These are phyloP conservation scores for Kluyveromyces marxianus DNA, from an alignment of 1,139 yeast species.

Conservation along the genomic window DNA sequence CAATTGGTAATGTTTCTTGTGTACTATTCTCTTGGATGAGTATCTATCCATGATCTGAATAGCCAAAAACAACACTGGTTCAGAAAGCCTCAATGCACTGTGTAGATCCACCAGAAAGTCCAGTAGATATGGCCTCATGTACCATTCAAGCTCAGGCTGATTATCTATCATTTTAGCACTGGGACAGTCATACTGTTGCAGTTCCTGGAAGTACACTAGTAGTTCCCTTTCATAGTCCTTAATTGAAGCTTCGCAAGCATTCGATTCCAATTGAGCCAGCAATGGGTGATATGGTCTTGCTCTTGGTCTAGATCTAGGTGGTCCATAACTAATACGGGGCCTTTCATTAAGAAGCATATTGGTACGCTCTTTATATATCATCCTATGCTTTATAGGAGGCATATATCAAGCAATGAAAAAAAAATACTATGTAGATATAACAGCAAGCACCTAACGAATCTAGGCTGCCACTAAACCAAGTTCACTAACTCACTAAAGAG, in stretches of 20 bases:
- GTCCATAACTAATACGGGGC: neutral
- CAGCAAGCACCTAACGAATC: too few relatives aligned
- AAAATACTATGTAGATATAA: too few relatives aligned
- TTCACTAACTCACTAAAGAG: too few relatives aligned
- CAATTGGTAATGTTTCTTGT: constrained; percentile 83
- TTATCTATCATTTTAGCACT: constrained; percentile 57
- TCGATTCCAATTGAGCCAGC: constrained; percentile 11
- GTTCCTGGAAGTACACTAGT: constrained; percentile 10
- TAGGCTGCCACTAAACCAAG: too few relatives aligned
- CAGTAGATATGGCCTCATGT: constrained; percentile 80
- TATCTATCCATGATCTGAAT: constrained; percentile 82
- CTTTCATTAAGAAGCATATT: neutral
- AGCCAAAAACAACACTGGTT: constrained; percentile 72
- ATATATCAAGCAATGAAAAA: too few relatives aligned
- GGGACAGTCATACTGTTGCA: constrained; percentile 10
- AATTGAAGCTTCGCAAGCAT: constrained; percentile 11
- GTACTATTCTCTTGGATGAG: constrained; percentile 85
- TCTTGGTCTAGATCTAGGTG: constrained; percentile 1
- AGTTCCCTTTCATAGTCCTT: constrained; percentile 15
- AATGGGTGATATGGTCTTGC: constrained; percentile 10
- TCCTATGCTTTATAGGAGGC: too few relatives aligned
- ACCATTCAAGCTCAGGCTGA: constrained; percentile 92
- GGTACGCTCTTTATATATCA: too few relatives aligned
- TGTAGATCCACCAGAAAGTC: constrained; percentile 82
- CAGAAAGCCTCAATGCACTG: constrained; percentile 59